phyloP scores from a whole-genome alignment of 306 rosid species.

The Prunus davidiana region DNA sequence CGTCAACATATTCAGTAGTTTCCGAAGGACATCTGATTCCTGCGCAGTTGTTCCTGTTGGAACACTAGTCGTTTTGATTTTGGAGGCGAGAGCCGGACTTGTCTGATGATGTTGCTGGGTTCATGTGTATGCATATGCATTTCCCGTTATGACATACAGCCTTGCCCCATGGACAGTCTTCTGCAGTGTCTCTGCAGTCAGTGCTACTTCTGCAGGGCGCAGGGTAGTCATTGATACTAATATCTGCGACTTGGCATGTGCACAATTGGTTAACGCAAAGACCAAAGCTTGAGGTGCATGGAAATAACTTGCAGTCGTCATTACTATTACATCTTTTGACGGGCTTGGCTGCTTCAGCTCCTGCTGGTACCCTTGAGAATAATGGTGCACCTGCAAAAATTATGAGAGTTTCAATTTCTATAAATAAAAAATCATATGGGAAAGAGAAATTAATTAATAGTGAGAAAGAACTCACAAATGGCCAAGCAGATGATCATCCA shows the following conservation, averaged over 20 bases:
- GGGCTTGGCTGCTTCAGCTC: not conserved
- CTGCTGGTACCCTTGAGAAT: not conserved
- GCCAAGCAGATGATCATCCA: not conserved
- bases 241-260: too few species aligned
- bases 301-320: not conserved
- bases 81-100: not conserved
- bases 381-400: not conserved
- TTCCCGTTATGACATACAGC: not conserved
- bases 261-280: too few species aligned
- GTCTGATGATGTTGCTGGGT: too few species aligned
- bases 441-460: too few species aligned
- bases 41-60: not conserved
- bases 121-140: not conserved
- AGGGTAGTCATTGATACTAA: too few species aligned
- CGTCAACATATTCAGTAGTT: not conserved
- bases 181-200: not conserved
- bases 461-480: not conserved
- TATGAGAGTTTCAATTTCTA: too few species aligned
- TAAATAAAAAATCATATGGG: too few species aligned
- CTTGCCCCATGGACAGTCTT: not conserved
- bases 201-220: not conserved
- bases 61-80: not conserved
- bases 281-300: too few species aligned
- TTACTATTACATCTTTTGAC: not conserved
- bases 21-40: not conserved